Evolutionary conservation across 805 yeast genomes (phyloP).

Genomic region (Suhomyces faveliae): DNA sequence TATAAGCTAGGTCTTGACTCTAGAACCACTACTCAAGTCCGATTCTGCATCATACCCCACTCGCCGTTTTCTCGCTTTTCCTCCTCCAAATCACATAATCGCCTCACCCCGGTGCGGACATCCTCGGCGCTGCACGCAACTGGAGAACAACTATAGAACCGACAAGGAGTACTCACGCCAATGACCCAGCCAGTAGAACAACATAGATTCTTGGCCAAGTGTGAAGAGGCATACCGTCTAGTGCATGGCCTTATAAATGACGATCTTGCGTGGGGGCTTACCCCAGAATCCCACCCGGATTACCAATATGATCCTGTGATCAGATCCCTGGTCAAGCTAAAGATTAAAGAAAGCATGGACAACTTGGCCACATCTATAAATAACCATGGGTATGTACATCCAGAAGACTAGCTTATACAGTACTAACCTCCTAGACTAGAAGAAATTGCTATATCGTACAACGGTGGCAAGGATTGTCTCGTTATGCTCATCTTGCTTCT

Average conservation of each 20-base stretch:
- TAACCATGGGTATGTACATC: constrained; percentile 30
- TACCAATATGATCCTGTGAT: constrained; percentile 22
- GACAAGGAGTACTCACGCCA: not conserved
- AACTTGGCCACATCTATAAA: constrained; percentile 29
- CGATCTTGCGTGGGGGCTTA: constrained; percentile 25
- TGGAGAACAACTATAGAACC: not conserved
- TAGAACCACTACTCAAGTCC: too few relatives aligned
- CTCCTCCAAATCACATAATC: not conserved
- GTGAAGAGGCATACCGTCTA: constrained; percentile 33
- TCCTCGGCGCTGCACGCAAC: constrained; percentile 3
- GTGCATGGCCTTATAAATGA: constrained; percentile 32
- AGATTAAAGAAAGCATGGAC: constrained; percentile 26
- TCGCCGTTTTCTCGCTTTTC: not conserved
- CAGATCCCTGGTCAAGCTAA: constrained; percentile 26
- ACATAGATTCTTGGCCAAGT: constrained; percentile 15
- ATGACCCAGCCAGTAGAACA: constrained; percentile 9
- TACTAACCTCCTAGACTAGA: constrained; percentile 28
- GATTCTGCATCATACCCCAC: too few relatives aligned
- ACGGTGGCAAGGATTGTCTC: constrained; percentile 96
- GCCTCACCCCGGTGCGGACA: not conserved
- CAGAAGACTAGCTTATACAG: not conserved
- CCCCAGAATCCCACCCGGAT: constrained; percentile 15
- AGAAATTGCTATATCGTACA: constrained; percentile 77
- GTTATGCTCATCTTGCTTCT: constrained; percentile 78
- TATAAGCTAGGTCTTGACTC: too few relatives aligned